Percentiles rank a stretch among this genome's conserved stretches.
Conservation (phyloP, 768 basidiomycete species). For the Boletus vermiculosoides region DNA sequence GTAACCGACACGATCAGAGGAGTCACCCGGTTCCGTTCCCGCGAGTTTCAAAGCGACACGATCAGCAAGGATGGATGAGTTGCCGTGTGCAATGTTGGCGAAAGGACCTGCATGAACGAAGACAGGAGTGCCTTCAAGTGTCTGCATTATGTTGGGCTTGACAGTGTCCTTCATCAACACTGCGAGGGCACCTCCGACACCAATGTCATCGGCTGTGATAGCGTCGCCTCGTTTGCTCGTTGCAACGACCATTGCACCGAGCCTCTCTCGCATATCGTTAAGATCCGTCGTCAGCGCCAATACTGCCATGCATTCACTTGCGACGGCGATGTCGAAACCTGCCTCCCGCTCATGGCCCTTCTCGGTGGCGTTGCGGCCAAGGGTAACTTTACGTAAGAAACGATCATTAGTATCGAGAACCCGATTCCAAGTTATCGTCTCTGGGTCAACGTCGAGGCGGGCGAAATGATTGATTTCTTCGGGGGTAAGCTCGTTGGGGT, state of each 20-base stretch:
- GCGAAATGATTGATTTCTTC: conserved; percentile 91
- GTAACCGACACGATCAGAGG: conserved; percentile 79
- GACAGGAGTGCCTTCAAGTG: conserved; percentile 96
- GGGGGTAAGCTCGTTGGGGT: conserved; percentile 88
- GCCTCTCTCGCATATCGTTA: conserved; percentile 85
- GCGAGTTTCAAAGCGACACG: conserved; percentile 95
- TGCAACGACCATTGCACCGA: conserved; percentile 97
- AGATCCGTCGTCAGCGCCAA: conserved; percentile 86
- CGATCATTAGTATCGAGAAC: conserved; percentile 97
- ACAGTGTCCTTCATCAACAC: conserved; percentile 99
- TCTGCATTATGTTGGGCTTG: conserved; percentile 99
- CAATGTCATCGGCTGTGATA: conserved; percentile 94
- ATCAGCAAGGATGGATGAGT: conserved; percentile 98
- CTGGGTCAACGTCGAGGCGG: conserved; percentile 85
- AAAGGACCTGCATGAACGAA: conserved; percentile 99
- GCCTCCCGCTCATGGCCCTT: conserved; percentile 85
- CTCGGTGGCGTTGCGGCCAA: conserved; percentile 90
- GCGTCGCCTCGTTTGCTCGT: conserved; percentile 89
- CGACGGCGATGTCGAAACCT: conserved; percentile 96
- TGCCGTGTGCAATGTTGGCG: conserved; percentile 98
- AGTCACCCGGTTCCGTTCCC: conserved; percentile 90
- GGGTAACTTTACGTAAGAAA: conserved; percentile 89
- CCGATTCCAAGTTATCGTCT: conserved; percentile 97
- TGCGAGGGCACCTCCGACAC: conserved; percentile 91
- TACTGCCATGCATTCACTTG: conserved; percentile 98